Conservation (phyloP, 257 asterid species). For the Paulownia fortunei region DNA sequence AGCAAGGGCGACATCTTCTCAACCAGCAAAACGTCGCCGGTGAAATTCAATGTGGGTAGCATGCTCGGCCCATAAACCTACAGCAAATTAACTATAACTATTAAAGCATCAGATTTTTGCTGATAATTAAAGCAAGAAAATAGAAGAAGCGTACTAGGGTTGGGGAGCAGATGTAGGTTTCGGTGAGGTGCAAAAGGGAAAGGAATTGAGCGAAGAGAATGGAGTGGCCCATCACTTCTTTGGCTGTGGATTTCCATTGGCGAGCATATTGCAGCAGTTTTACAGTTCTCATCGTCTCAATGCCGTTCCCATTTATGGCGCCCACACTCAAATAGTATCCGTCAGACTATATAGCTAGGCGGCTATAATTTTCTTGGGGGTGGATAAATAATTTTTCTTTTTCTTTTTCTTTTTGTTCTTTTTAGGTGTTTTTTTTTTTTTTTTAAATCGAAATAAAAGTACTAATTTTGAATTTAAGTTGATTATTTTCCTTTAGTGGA, state of each 20-base stretch:
- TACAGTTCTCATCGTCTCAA: slow-evolving; percentile 35
- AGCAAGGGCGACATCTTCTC: slow-evolving; percentile 78
- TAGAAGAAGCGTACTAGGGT: slow-evolving; percentile 52
- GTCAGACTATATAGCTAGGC: background rate
- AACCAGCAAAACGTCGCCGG: slow-evolving; percentile 85
- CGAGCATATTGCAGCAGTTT: slow-evolving; percentile 44
- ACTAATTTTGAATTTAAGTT: no score
- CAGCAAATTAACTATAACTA: slow-evolving; percentile 2
- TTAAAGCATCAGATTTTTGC: background rate
- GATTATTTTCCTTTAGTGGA: no score
- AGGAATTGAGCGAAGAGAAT: slow-evolving; percentile 65
- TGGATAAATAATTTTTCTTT: background rate
- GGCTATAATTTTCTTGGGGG: background rate
- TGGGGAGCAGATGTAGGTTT: slow-evolving; percentile 73
- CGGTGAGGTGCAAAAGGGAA: slow-evolving; percentile 73
- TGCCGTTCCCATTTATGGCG: slow-evolving; percentile 31
- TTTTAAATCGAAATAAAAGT: no score
- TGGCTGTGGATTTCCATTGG: slow-evolving; percentile 58
- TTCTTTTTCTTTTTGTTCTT: background rate
- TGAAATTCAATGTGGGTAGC: slow-evolving; percentile 89
- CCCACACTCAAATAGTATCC: slow-evolving; percentile 4
- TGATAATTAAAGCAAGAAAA: background rate
- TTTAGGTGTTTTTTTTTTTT: no score
- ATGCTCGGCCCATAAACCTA: slow-evolving; percentile 96
- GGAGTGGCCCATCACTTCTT: slow-evolving; percentile 61